Evolutionary conservation across 768 basidiomycete genomes (phyloP).

Genomic region (Auriscalpium orientale): DNA sequence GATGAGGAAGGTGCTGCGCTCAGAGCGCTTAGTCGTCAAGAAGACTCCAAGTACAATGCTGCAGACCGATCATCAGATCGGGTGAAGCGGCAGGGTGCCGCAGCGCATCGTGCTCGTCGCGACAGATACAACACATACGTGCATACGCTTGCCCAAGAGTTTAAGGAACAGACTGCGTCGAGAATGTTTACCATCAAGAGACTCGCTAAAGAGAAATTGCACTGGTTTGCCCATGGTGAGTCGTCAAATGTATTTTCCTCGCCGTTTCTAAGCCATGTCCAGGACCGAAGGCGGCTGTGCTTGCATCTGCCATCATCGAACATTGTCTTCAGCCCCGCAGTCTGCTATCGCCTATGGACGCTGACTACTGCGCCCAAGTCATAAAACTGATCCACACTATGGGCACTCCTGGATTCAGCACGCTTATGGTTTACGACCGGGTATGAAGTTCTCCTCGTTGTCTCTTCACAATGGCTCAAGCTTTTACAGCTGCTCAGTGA

Average conservation of each 20-base stretch:
- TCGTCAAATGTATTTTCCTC: slow-evolving; percentile 12
- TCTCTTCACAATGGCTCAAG: background rate
- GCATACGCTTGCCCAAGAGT: slow-evolving; percentile 54
- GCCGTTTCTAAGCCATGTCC: background rate
- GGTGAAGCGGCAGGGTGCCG: slow-evolving; percentile 46
- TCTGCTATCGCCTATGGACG: slow-evolving; percentile 93
- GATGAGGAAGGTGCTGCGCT: slow-evolving; percentile 66
- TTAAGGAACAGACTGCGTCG: slow-evolving; percentile 67
- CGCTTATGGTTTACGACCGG: slow-evolving; percentile 78
- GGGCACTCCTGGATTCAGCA: slow-evolving; percentile 87
- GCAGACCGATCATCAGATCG: slow-evolving; percentile 73
- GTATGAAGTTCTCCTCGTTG: slow-evolving; percentile 29
- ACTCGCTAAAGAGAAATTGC: slow-evolving; percentile 64
- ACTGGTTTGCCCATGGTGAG: slow-evolving; percentile 73
- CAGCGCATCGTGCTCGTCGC: slow-evolving; percentile 50
- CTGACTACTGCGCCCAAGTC: slow-evolving; percentile 88
- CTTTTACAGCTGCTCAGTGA: slow-evolving; percentile 70
- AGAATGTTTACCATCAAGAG: slow-evolving; percentile 73
- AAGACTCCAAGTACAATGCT: slow-evolving; percentile 51
- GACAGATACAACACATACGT: slow-evolving; percentile 62
- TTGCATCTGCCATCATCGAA: slow-evolving; percentile 67
- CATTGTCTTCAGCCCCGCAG: slow-evolving; percentile 91
- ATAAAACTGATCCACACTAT: slow-evolving; percentile 81
- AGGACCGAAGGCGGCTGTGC: slow-evolving; percentile 40
- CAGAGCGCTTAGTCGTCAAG: slow-evolving; percentile 55